Base-by-base conservation (phyloP, 2,329 filamentous ascomycete genomes). In the Colletotrichum phormii region DNA sequence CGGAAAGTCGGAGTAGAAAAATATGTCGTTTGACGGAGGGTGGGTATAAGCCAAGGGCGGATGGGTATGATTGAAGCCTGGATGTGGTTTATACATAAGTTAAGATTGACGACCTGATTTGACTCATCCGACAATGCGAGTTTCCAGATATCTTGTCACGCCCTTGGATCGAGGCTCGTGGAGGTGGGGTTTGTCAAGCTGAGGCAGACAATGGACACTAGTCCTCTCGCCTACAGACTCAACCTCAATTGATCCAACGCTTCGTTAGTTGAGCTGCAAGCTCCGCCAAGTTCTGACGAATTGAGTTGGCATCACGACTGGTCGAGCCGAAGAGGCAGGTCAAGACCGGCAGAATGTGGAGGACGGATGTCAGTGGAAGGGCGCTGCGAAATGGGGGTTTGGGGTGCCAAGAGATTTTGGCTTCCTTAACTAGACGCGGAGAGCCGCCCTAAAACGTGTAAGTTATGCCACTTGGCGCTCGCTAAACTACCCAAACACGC, bases 301-400 rank as follows among this genome's bases (percentile, higher is more conserved):
- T 46, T 62, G 59, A 51, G 26, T 3, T 26, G 24, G 59, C 9
- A 26, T 18, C 24, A 18, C 55, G 29, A 24, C 18, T 15, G 31
- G n/a, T 4, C 55, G 15, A 24, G 62, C 42, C 42, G 18, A 49
- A 49, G 42, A 49, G 42, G 18, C 42, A 49, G 18, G 42, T 49
- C 22, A 9, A 49, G 9, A n/a, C 22, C 62, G 62, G 49, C n/a
- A 35, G 46, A 42, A 42, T 57, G 62, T 64, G 62, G 62, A 42
- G 49, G 29, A 18, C 33, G 15, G 29, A 62, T 71, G 68, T 67
- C 68, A 51, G 67, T 42, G 1, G 5, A 67, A 71, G 68, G 68
- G 68, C 68, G 68, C 37, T n/a, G 46, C 35, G 57, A 29, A n/a
- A 18, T n/a, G 24, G n/a, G 24, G 42, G 8, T 13, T 4, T 26